Evolutionary conservation across 192 early-diverging fungal genomes (phyloP), one percentile per base, ranked within the genome.

Genomic region (Chytriomyces sp.): DNA sequence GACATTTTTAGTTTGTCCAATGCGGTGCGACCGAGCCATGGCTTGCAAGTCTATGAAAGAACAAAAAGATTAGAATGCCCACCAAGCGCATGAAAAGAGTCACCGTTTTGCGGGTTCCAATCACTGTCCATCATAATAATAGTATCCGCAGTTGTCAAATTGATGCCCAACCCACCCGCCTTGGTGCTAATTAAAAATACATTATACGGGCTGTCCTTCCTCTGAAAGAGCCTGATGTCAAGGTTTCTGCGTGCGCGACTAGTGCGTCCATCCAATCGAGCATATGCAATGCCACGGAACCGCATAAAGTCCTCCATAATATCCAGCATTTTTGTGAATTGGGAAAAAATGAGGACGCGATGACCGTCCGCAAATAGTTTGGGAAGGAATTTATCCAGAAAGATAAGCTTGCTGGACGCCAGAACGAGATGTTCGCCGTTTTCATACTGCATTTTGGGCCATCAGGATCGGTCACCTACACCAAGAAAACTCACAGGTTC

Each of bases 141-240:
- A 5, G 93, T 96, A 70, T 98, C 95, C 0, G 97, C 95, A 0
- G 94, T 91, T 33, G 91, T 91, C 41, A 99, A 77, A 67, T 99
- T 99, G 81, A 99, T 96, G 22, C 97, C 97, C 53, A 99, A 85
- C 6, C 96, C 96, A 58, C 97, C 95, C 4, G 97, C 97, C 31
- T 93, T 89, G 17, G 97, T 98, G 26, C 92, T 93, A 25, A 99
- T 85, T 70, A 99, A 75, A 79, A 98, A 99, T 30, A 93, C 78
- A 19, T 76, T 79, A 52, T 65, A 90, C 84, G 75, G 78, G 14
- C 63, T 68, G 25, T 80, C 70, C 34, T 53, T 33, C 39, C 72
- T 59, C 2, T 80, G 60, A 41, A 80, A 80, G 25, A 80, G 63
- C 5, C 70, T 53, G 36, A 80, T 80, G 44, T 76, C 74, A 37